Evolutionary conservation across 2,329 filamentous ascomycete species (phyloP).

Genomic region (Boeremia exigua): DNA sequence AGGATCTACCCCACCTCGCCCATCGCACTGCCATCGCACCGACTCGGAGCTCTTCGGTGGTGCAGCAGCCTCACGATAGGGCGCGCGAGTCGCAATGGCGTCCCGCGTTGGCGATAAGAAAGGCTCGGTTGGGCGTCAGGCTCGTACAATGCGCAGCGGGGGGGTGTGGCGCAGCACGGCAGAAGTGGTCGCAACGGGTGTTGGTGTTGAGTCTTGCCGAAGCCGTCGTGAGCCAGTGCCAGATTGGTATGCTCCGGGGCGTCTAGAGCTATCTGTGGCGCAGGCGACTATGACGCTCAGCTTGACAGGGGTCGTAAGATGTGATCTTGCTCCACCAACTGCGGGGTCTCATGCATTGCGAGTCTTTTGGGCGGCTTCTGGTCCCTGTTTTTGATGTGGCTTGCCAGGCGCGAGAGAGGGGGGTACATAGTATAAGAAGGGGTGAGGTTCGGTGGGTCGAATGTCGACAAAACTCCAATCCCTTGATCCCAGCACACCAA

Average conservation of each 20-base stretch:
- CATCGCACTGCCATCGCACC: conserved; percentile 7
- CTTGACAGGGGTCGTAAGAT: conserved; percentile 12
- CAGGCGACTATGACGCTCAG: conserved; percentile 13
- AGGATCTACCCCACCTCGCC: conserved; percentile 11
- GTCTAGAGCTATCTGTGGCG: conserved; percentile 18
- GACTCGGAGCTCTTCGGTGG: background rate
- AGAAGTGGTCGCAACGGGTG: background rate
- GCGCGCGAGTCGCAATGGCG: background rate
- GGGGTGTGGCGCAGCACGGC: conserved; percentile 5
- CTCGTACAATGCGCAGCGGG: background rate
- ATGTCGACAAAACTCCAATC: background rate
- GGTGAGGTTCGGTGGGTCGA: background rate
- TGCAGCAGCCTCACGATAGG: background rate
- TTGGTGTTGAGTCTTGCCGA: conserved; percentile 10
- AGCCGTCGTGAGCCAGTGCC: conserved; percentile 6
- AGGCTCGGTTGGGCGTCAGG: background rate
- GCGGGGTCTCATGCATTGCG: conserved; percentile 13
- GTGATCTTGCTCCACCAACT: conserved; percentile 15
- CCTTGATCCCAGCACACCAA: background rate
- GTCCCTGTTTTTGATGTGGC: conserved; percentile 1
- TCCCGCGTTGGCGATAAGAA: background rate
- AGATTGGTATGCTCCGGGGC: background rate
- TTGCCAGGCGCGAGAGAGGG: background rate
- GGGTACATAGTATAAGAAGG: conserved; percentile 7
- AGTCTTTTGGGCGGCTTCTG: background rate